A percentile compares a stretch with the other conserved stretches of the same genome.
phyloP scores from a whole-genome alignment of 495 filamentous ascomycete genomes.

The Tuber umbilicatum region DNA sequence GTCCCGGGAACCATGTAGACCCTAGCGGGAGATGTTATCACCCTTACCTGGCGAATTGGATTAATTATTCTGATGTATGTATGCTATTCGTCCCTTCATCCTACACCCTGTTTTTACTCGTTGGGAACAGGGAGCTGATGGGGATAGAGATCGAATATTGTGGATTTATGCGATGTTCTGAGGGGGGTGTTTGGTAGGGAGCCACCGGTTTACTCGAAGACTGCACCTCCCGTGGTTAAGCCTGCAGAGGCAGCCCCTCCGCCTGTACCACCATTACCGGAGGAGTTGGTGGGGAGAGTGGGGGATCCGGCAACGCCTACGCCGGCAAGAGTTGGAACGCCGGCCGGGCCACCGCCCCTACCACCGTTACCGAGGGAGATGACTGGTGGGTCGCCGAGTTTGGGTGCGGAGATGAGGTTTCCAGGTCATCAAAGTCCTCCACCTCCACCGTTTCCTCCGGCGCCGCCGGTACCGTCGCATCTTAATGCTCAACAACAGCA shows the following conservation, averaged over 20 bases:
- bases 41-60: constrained; percentile 87
- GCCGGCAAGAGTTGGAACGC: constrained; percentile 14
- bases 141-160: constrained; percentile 66
- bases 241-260: constrained; percentile 53
- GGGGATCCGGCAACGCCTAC: constrained; percentile 27
- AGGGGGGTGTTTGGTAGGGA: constrained; percentile 89
- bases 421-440: constrained; percentile 17
- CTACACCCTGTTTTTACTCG: neutral
- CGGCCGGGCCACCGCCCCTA: constrained; percentile 43
- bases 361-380: constrained; percentile 43
- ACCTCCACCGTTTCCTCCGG: constrained; percentile 21
- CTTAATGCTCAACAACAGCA: constrained; percentile 18
- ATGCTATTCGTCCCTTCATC: constrained; percentile 9
- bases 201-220: constrained; percentile 74
- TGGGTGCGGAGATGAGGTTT: constrained; percentile 14
- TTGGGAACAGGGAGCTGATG: constrained; percentile 22
- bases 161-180: constrained; percentile 74
- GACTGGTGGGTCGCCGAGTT: constrained; percentile 11
- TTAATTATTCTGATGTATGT: constrained; percentile 83
- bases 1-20: constrained; percentile 89
- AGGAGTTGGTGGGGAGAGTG: constrained; percentile 49
- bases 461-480: constrained; percentile 35
- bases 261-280: constrained; percentile 64
- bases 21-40: constrained; percentile 93
- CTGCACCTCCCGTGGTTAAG: constrained; percentile 48